A percentile compares a stretch with the other conserved stretches of the same genome.
Evolutionary conservation across 1,284 basidiomycete species (phyloP).

Genomic region (Serendipita sp.): DNA sequence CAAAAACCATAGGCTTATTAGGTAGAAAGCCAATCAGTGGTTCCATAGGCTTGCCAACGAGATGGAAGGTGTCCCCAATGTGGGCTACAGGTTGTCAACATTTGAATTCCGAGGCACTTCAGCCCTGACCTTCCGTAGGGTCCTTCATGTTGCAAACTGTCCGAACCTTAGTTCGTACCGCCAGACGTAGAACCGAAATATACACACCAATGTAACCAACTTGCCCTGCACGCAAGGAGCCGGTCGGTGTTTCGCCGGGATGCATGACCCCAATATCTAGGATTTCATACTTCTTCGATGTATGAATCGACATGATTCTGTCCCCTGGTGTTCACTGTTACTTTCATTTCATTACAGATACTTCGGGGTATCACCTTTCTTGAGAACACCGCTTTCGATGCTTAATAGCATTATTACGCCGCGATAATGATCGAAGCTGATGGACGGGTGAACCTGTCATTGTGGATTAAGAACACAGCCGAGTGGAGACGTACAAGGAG

Average conservation of each 20-base stretch:
- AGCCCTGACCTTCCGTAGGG: constrained; percentile 69
- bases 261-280: constrained; percentile 86
- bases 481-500: constrained; percentile 47
- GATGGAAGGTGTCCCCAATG: constrained; percentile 87
- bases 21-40: constrained; percentile 88
- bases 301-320: constrained; percentile 75
- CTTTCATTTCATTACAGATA: constrained; percentile 4
- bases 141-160: constrained; percentile 92
- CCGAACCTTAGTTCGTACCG: constrained; percentile 8
- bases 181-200: constrained; percentile 14
- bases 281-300: constrained; percentile 77
- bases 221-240: constrained; percentile 68
- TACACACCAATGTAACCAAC: constrained; percentile 58
- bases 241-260: constrained; percentile 70
- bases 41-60: constrained; percentile 59
- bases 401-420: constrained; percentile 90
- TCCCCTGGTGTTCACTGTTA: constrained; percentile 42
- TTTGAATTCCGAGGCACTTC: background rate
- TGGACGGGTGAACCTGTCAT: constrained; percentile 7
- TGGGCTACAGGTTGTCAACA: constrained; percentile 39
- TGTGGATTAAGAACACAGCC: background rate
- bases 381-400: constrained; percentile 48
- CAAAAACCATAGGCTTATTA: constrained; percentile 93
- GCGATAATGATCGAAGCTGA: constrained; percentile 88
- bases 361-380: constrained; percentile 34